Base-by-base conservation (phyloP, 164 flowering plant genomes). In the Stephania japonica region DNA sequence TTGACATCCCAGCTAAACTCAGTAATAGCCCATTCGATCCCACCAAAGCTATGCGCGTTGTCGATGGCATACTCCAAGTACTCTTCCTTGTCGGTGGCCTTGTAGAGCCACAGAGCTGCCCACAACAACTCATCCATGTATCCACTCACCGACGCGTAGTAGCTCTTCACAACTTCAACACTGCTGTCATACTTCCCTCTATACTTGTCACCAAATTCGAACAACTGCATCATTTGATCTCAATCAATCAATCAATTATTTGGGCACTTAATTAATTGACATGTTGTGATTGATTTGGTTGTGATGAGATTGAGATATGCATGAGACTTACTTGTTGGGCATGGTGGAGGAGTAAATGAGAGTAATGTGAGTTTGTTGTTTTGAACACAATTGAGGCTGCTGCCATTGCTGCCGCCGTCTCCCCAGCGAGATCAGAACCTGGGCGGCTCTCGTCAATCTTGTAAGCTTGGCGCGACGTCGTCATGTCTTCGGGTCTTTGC, bases 1-100 rank as follows among this genome's bases (percentile, higher is more conserved):
- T 94, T 94, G 56, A 92, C 91, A 72, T 92, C 99, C 99, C 99
- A 91, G 77, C 97, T 91, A 81, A 94, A 94, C 80, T 94, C 97
- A 3, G 88, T 72, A 14, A 92, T 89, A 62, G 94, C 83, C 99
- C 97, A 94, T 19, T 88, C 88, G 66, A 74, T 83, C 68, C 98
- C 97, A 78, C 98, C 98, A 75, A 92, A 86, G 65, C 68, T 41
- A 21, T 84, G 75, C 53, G 92, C 97, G 27, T 92, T 32, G 38
- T 32, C 38, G 38, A 32, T 32, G 38, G 4, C 38, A 32, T 32
- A 32, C 38, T 32, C 38, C 38, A 88, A 73, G 75, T 90, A 89
- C n/a, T 83, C 70, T 10, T 71, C 80, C 6, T 44, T 85, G 87
- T 87, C 89, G 88, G 98, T 94, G 87, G 99, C 99, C 75, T 83